Percentiles rank a stretch among this genome's conserved stretches.
phyloP scores from a whole-genome alignment of 2,329 filamentous ascomycete genomes.

The Xylaria sp. region DNA sequence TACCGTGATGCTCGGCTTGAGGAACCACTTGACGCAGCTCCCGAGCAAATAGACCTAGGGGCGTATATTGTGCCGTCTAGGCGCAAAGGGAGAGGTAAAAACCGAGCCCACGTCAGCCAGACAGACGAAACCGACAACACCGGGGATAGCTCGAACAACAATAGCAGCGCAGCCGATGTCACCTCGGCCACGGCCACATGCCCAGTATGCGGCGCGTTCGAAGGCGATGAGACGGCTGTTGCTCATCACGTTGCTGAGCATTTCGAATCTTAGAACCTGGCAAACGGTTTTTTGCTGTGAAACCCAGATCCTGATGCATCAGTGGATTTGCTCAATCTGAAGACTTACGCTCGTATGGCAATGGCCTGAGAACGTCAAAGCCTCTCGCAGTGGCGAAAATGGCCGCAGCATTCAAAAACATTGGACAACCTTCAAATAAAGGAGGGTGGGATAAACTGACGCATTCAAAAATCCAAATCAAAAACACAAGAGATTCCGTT shows the following conservation, averaged over 20 bases:
- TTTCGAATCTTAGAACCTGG: slow-evolving; percentile 54
- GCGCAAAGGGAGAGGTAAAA: slow-evolving; percentile 48
- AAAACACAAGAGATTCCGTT: background rate
- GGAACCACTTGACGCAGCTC: slow-evolving; percentile 52
- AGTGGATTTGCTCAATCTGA: background rate
- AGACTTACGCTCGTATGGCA: background rate
- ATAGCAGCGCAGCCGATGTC: slow-evolving; percentile 40
- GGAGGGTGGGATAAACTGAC: background rate
- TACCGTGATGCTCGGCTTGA: slow-evolving; percentile 51
- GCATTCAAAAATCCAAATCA: background rate
- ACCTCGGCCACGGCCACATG: slow-evolving; percentile 58
- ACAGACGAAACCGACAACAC: slow-evolving; percentile 27
- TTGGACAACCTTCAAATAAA: background rate
- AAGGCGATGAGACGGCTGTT: slow-evolving; percentile 75
- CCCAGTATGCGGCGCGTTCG: slow-evolving; percentile 73
- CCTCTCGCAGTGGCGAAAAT: background rate
- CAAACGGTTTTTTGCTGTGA: background rate
- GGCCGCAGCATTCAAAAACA: background rate
- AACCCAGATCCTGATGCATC: background rate
- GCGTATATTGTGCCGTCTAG: slow-evolving; percentile 59
- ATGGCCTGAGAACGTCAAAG: background rate
- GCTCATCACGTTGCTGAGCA: slow-evolving; percentile 73
- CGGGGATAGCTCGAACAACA: slow-evolving; percentile 31
- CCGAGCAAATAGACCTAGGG: slow-evolving; percentile 60
- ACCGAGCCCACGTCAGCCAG: slow-evolving; percentile 38